These are phyloP conservation scores for Kluyveromyces marxianus DNA, from an alignment of 1,139 yeast genomes.

Conservation along the genomic window DNA sequence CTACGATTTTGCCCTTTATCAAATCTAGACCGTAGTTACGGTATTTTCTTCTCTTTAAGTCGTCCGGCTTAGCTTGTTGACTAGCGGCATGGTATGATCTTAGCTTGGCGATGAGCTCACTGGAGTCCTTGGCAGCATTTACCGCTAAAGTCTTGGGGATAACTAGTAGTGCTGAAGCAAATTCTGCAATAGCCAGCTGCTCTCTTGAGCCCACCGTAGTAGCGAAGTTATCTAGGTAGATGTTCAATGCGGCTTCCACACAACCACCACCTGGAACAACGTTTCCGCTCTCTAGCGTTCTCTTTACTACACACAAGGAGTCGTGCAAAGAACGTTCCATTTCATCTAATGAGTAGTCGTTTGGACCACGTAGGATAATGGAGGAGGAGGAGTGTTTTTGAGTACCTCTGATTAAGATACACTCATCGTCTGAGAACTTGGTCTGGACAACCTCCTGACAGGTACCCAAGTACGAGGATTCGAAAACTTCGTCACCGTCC, in stretches of 20 bases:
- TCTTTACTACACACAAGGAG: conserved; percentile 87
- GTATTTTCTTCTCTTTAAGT: conserved; percentile 74
- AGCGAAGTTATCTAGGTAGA: conserved; percentile 93
- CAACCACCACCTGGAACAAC: conserved; percentile 99
- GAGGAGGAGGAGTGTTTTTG: conserved; percentile 90
- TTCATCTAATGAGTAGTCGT: conserved; percentile 93
- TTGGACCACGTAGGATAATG: conserved; percentile 89
- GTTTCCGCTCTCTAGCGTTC: conserved; percentile 88
- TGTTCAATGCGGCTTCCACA: conserved; percentile 91
- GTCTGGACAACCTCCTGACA: conserved; percentile 94
- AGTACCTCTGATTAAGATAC: conserved; percentile 90
- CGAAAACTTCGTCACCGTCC: conserved; percentile 97
- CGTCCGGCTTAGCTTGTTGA: conserved; percentile 77
- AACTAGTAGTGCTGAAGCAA: conserved; percentile 80
- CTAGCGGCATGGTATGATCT: conserved; percentile 96
- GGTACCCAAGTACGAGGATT: conserved; percentile 72
- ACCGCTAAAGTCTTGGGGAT: conserved; percentile 97
- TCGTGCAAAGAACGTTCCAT: conserved; percentile 97
- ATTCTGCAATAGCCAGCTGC: conserved; percentile 96
- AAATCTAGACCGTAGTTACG: conserved; percentile 89
- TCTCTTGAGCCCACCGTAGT: conserved; percentile 97
- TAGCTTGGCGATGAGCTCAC: conserved; percentile 88
- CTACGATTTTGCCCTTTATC: conserved; percentile 84
- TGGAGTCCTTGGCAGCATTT: conserved; percentile 95
- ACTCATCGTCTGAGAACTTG: conserved; percentile 92